Percentiles rank a stretch among this genome's conserved stretches.
These are phyloP conservation scores for Candida sphagnicola DNA, from an alignment of 805 yeast genomes.

Conservation along the genomic window DNA sequence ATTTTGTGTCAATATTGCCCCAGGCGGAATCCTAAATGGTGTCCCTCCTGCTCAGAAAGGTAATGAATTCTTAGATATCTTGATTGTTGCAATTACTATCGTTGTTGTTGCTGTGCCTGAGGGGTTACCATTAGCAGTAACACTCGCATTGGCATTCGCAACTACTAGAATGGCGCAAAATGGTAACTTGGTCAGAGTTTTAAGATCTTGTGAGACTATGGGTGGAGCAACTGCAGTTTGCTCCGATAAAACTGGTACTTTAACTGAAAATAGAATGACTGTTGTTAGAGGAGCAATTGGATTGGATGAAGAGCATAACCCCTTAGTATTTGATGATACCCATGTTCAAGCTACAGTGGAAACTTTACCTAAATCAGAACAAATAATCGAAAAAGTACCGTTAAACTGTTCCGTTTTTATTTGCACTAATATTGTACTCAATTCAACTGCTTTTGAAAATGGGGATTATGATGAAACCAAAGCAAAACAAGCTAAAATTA, in stretches of 20 bases:
- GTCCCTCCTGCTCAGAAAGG: constrained; percentile 72
- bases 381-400: constrained; percentile 17
- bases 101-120: constrained; percentile 99
- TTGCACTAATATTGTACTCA: constrained; percentile 60
- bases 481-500: constrained; percentile 20
- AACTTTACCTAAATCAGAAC: constrained; percentile 16
- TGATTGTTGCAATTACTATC: constrained; percentile 88
- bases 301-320: constrained; percentile 14
- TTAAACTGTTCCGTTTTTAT: constrained; percentile 22
- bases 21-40: constrained; percentile 42
- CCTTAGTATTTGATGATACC: constrained; percentile 49
- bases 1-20: constrained; percentile 60
- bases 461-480: constrained; percentile 35
- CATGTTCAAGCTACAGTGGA: constrained; percentile 12
- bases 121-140: constrained; percentile 96
- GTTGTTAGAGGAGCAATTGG: constrained; percentile 79
- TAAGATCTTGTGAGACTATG: constrained; percentile 96
- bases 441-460: constrained; percentile 89
- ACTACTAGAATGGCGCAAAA: constrained; percentile 97
- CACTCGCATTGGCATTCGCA: constrained; percentile 94
- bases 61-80: constrained; percentile 72
- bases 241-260: constrained; percentile 96
- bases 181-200: constrained; percentile 90
- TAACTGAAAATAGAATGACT: constrained; percentile 91
- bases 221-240: constrained; percentile 97